Percentiles rank a stretch among this genome's conserved stretches.
phyloP scores from a whole-genome alignment of 2,329 filamentous ascomycete species.

The Diplodia mutila region DNA sequence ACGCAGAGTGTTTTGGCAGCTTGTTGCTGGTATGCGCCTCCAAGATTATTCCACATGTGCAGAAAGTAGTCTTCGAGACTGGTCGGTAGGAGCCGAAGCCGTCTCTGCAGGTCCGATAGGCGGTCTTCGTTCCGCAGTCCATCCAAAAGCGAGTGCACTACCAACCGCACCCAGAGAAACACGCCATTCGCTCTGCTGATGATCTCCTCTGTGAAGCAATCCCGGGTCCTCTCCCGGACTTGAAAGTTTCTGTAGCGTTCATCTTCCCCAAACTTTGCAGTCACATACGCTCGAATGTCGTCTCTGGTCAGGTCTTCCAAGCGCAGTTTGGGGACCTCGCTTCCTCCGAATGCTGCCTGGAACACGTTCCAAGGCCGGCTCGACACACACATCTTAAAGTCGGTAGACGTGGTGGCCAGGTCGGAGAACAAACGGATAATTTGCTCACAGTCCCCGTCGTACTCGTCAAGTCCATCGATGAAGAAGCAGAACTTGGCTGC shows the following conservation, averaged over 20 bases:
- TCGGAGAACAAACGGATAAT: background rate
- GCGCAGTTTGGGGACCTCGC: background rate
- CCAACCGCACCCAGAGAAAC: background rate
- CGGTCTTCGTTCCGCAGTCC: background rate
- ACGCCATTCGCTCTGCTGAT: background rate
- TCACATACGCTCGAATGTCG: background rate
- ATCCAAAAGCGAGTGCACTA: background rate
- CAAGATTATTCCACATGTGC: background rate
- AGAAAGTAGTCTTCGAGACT: background rate
- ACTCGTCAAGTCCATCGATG: constrained; percentile 34
- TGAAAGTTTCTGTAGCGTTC: background rate
- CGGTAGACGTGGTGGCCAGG: background rate
- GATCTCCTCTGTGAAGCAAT: background rate
- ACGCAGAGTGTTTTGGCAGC: background rate
- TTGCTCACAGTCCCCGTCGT: constrained; percentile 12
- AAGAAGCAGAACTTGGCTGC: constrained; percentile 25
- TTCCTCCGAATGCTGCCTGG: constrained; percentile 20
- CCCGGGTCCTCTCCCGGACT: background rate
- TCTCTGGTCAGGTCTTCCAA: background rate
- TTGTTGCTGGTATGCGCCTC: background rate
- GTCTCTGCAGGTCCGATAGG: background rate
- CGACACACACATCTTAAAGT: constrained; percentile 30
- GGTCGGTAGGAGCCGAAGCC: background rate
- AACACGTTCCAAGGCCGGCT: constrained; percentile 29
- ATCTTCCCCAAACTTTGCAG: background rate